Evolutionary conservation across 73 alveolate genomes (phyloP), one percentile per base, ranked within the genome.

Genomic region (Paramecium sonneborni): DNA sequence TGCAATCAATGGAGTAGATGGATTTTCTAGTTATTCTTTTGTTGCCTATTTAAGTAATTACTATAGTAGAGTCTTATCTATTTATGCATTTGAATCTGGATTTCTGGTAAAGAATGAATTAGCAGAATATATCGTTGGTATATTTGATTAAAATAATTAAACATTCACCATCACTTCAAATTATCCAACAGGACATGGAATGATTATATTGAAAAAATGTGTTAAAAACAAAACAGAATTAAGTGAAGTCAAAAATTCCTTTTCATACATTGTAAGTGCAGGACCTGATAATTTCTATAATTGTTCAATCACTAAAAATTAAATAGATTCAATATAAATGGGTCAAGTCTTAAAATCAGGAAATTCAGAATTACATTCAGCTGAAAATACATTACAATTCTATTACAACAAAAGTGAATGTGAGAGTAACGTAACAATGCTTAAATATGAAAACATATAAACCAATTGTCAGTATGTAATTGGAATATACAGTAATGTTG

Each of bases 241-340:
- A 38, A 79, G 74, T 21, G 1, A 1, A 23, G 76, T 46, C 8
- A 43, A n/a, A 1, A 43, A 79, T 10, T 12, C 74, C 5, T 79
- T 20, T 14, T 26, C 74, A 5, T 79, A 79, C 20, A 43, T 79
- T 20, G 18, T n/a, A 5, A 24, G 9, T 23, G 90, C 90, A 41
- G 69, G 48, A 14, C 90, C 90, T 23, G 41, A 79, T 44, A 79
- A 79, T 44, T 79, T 4, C 41, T 79, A 79, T 79, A 79, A 79
- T 79, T 79, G 90, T 24, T 79, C 90, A 30, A 26, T 79, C 8
- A 46, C 74, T 44, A 62, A 79, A 18, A 76, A 38, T 5, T 4
- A 79, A 39, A 30, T 79, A 38, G 30, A 43, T 5, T 0, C 39
- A 41, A 11, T 46, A 0, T 20, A 79, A 14, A 39, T 79, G 1